Conservation (phyloP, 2,329 filamentous ascomycete species). For the Neocatenulostroma microsporum region DNA sequence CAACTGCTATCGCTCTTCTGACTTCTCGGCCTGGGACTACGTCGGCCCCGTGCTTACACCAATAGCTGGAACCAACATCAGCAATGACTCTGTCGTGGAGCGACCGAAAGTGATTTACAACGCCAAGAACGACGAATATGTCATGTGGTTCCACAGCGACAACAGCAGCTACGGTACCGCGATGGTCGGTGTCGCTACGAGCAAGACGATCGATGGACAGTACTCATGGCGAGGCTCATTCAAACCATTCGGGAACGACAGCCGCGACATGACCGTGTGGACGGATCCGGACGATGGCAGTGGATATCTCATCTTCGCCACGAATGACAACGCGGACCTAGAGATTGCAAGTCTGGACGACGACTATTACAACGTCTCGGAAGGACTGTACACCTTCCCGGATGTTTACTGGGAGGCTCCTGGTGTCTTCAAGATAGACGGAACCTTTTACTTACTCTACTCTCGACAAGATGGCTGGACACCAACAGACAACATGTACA, state of each 20-base stretch:
- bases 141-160: slow-evolving; percentile 63
- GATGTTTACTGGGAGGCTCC: slow-evolving; percentile 46
- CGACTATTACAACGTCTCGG: slow-evolving; percentile 19
- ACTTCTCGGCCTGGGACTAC: slow-evolving; percentile 58
- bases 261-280: slow-evolving; percentile 53
- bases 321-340: slow-evolving; percentile 25
- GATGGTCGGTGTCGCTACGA: slow-evolving; percentile 56
- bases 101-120: slow-evolving; percentile 64
- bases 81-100: slow-evolving; percentile 52
- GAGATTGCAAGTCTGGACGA: slow-evolving; percentile 18
- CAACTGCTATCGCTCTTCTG: slow-evolving; percentile 58
- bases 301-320: slow-evolving; percentile 52
- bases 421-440: slow-evolving; percentile 53
- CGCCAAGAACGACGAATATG: slow-evolving; percentile 54
- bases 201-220: slow-evolving; percentile 51
- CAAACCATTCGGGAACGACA: slow-evolving; percentile 44
- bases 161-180: slow-evolving; percentile 54
- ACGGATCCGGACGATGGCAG: slow-evolving; percentile 52
- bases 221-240: slow-evolving; percentile 47
- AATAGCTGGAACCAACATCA: slow-evolving; percentile 29
- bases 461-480: slow-evolving; percentile 38
- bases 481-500: too few relatives aligned
- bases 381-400: slow-evolving; percentile 17
- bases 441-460: slow-evolving; percentile 59
- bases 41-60: slow-evolving; percentile 52